phyloP scores from a whole-genome alignment of 805 yeast species.

The Suhomyces xylopsoci region DNA sequence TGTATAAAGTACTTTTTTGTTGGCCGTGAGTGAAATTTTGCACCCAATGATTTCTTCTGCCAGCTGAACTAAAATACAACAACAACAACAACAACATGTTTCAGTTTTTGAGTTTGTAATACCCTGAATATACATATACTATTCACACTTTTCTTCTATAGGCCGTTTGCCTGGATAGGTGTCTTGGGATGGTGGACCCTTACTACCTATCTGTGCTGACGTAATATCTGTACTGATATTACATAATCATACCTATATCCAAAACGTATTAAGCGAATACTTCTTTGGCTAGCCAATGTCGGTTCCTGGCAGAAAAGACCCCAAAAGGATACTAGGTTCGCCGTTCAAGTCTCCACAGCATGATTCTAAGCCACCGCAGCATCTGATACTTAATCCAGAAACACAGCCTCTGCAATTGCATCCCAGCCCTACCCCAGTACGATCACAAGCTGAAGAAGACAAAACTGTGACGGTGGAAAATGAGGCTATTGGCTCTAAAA shows the following conservation, averaged over 20 bases:
- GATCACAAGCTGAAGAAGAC: not conserved
- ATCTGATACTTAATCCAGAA: not conserved
- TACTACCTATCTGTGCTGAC: not conserved
- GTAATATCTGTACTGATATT: not conserved
- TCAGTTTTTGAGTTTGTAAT: not conserved
- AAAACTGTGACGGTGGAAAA: not conserved
- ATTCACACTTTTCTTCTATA: too few relatives aligned
- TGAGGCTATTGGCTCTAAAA: not conserved
- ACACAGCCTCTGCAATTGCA: not conserved
- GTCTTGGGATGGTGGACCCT: not conserved
- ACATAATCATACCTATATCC: not conserved
- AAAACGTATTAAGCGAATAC: not conserved
- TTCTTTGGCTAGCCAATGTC: not conserved
- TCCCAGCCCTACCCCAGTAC: not conserved
- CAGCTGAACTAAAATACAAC: not conserved
- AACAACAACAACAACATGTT: not conserved
- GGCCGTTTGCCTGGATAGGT: too few relatives aligned
- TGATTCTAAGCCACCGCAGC: not conserved
- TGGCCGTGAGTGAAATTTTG: not conserved
- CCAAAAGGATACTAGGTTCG: slow-evolving; percentile 19
- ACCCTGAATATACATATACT: not conserved
- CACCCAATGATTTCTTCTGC: not conserved
- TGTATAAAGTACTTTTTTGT: too few relatives aligned
- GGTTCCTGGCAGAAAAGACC: not conserved
- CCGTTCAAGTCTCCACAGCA: slow-evolving; percentile 20